Evolutionary conservation across 2,329 filamentous ascomycete species (phyloP), one percentile per base, ranked within the genome.

Genomic region (Epichloe festucae): DNA sequence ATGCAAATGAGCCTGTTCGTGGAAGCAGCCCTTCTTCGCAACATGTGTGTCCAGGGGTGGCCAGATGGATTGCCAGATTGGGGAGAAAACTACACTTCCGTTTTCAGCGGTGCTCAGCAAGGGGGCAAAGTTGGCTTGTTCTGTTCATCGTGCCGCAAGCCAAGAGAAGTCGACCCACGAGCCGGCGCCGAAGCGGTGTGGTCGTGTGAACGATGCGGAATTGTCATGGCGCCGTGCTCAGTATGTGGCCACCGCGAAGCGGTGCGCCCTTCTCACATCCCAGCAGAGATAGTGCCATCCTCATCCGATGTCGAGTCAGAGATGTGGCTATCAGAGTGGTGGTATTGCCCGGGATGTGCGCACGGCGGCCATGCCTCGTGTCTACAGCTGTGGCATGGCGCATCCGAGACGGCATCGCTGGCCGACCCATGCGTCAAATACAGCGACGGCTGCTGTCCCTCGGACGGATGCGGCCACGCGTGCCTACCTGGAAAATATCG

Each of bases 381-480:
- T 53, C 69, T 84, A 1, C 71, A 76, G 50, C 70, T 70, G 2
- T 84, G 81, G 81, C 80, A 84, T 61, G 69, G 69, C 0, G 60
- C 70, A 2, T 59, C 58, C 35, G 57, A 65, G 11, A 19, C 52
- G 36, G 56, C 58, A 17, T 56, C 60, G 31, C 52, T 52, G 8
- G 34, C 56, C 4, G 53, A 55, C 4, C 54, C 56, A 1, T 56
- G 61, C 0, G 54, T 58, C 34, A 65, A 66, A 21, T 70, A 63
- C 56, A 75, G 74, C 35, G 77, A 75, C 46, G 81, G 81, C 0
- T 81, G 75, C 62, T 84, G 81, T 56, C 80, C 81, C 2, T 65
- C 81, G n/a, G 79, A 83, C 55, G 80, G 81, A 0, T 84, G 81
- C 59, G 75, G 79, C 3, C 81, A 84, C 58, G 77, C 77, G 31